Evolutionary conservation across 805 yeast genomes (phyloP), one percentile per base, ranked within the genome.

Genomic region (Grigorovia jiainica): DNA sequence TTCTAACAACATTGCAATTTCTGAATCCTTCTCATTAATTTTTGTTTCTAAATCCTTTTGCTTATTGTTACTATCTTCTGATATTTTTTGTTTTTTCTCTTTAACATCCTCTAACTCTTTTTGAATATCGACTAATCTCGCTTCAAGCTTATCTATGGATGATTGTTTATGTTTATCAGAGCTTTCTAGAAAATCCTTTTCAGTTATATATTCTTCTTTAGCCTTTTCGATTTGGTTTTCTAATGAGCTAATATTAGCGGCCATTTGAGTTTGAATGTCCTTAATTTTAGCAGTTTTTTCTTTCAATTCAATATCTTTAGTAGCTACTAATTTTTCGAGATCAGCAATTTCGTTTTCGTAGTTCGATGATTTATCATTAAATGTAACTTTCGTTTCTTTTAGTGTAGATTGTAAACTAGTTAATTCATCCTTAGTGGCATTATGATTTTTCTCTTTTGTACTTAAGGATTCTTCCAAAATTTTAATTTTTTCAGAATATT

Each of bases 401-500:
- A 45, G 32, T 13, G 30, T 38, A 18, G 38, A 23, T 13, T 32
- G 19, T 15, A 23, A 10, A 5, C 23, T 15, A 7, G 30, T 37
- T 9, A 41, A 16, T 29, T 37, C 30, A n/a, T 34, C 24, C 5
- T 5, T 29, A 16, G 21, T 38, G 4, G 17, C 24, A 11, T 34
- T 24, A n/a, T 30, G 7, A 2, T 39, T 34, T 25, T 38, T 10
- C 13, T 43, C 35, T 5, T 16, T 29, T 7, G 10, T n/a, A 9
- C 20, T 15, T 17, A 44, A 27, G 27, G 16, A 6, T 20, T 47
- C 45, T 30, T 43, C 51, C 19, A 48, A 36, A 21, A 33, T 18
- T 44, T 34, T 31, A 18, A 48, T 44, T 16, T 49, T 46, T 21
- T 41, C 71, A 9, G 70, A 61, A 49, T 73, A 75, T 42, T 72